Evolutionary conservation across 441 rosid species (phyloP).

Genomic region (Brassica hybrid): DNA sequence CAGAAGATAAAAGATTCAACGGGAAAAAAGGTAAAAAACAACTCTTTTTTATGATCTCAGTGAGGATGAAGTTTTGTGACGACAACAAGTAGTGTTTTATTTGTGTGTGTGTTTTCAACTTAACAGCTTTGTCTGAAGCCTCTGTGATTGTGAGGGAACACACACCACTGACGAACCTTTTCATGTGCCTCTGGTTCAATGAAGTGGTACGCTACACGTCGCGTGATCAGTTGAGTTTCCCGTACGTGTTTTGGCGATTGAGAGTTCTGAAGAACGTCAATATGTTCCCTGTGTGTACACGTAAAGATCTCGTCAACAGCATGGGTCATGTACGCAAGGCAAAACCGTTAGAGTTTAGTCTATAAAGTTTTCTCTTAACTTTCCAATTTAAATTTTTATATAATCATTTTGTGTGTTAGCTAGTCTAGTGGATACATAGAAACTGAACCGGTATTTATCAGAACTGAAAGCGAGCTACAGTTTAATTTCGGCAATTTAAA

Average conservation of each 20-base stretch:
- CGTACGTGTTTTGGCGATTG: conserved; percentile 89
- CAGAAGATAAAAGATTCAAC: conserved; percentile 76
- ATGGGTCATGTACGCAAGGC: conserved; percentile 94
- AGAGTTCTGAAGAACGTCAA: conserved; percentile 72
- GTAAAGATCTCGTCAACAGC: conserved; percentile 91
- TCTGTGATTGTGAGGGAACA: conserved; percentile 94
- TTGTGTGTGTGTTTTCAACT: conserved; percentile 8
- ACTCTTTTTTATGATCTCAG: neutral
- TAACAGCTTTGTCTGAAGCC: conserved; percentile 85
- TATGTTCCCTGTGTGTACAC: conserved; percentile 85
- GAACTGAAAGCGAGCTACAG: neutral
- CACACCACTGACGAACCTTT: conserved; percentile 67
- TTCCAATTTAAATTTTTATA: conserved; percentile 9
- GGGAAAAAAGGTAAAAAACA: conserved; percentile 81
- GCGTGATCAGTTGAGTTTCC: conserved; percentile 96
- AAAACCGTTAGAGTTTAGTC: conserved; percentile 56
- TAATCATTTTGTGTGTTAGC: conserved; percentile 12
- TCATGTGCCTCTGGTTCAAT: conserved; percentile 99
- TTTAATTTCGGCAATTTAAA: neutral
- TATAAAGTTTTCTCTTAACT: neutral
- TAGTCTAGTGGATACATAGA: neutral
- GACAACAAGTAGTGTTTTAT: neutral
- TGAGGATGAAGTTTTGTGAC: conserved; percentile 13
- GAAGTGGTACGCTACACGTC: conserved; percentile 98
- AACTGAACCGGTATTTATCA: neutral